Base-by-base conservation (phyloP, 208 protist species). In the Paratrypanosoma confusum region DNA sequence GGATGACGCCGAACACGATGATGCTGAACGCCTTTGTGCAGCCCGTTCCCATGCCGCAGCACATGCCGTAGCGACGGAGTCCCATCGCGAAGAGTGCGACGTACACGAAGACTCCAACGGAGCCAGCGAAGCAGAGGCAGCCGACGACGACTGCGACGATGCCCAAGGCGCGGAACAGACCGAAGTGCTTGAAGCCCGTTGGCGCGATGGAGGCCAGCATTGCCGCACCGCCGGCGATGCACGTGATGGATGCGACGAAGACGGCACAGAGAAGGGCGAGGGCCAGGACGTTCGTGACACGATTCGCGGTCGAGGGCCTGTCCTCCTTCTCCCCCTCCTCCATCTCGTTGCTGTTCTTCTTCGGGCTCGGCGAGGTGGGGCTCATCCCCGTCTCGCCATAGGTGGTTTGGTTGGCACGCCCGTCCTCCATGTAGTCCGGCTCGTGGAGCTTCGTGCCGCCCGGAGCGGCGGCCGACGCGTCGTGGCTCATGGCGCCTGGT, bases 61-160 rank as follows among this genome's bases (percentile, higher is more conserved):
- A 71, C 69, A 77, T 72, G 49, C 57, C 62, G 40, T 77, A 72
- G 39, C 41, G 51, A 2, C 22, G 28, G 27, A 77, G 44, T 3
- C 63, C 63, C 63, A 68, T 59, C 17, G 57, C 53, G 39, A 51
- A 72, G 38, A 39, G 14, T 2, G 47, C 52, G 31, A 70, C 65
- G 39, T 66, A 70, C 31, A 62, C 23, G 16, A 75, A 17, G n/a
- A 59, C 38, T 20, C 48, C 3, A 5, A 65, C n/a, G 3, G 35
- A 52, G 7, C 50, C 24, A 5, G 65, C 39, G 21, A 71, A 46
- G 36, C 37, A 48, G 21, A 72, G 17, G 39, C 27, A 45, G 50
- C 63, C 69, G 3, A 72, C 10, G 14, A 67, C 43, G 17, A 72
- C 48, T 14, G 66, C 50, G 29, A 40, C 22, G 7, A 62, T 40